phyloP scores from a whole-genome alignment of 2,329 filamentous ascomycete genomes.

The Calonectria pauciramosa region DNA sequence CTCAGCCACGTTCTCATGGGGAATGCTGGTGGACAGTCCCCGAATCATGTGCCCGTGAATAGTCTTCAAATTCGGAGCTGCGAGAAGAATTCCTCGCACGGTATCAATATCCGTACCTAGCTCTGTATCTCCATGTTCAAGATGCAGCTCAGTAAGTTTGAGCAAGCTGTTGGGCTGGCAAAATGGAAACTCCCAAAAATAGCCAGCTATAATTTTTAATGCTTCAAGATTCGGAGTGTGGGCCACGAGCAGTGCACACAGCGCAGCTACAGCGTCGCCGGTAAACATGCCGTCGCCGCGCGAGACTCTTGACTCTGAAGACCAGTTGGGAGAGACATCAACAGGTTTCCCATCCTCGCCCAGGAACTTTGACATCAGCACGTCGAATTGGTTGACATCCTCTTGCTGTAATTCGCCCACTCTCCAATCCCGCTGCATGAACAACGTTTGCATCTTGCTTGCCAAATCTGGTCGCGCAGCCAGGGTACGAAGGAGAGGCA shows the following conservation, averaged over 20 bases:
- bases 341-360: not conserved
- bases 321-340: constrained; percentile 3
- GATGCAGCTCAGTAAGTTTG: not conserved
- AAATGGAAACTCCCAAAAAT: constrained; percentile 15
- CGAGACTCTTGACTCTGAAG: too few species aligned
- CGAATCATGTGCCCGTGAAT: not conserved
- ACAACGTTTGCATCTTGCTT: not conserved
- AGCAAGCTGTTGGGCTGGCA: not conserved
- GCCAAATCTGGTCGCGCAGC: constrained; percentile 13
- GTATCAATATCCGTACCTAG: not conserved
- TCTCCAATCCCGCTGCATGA: not conserved
- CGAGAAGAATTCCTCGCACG: not conserved
- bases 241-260: not conserved
- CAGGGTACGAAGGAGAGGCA: not conserved
- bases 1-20: not conserved
- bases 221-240: constrained; percentile 4
- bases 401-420: not conserved
- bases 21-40: not conserved
- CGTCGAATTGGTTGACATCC: not conserved
- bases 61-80: not conserved
- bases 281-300: not conserved
- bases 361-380: not conserved
- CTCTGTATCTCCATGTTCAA: constrained; percentile 4
- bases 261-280: not conserved
- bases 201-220: not conserved